A percentile compares a stretch with the other conserved stretches of the same genome.
phyloP scores from a whole-genome alignment of 179 eudicot genomes.

The Camellia oleifera region DNA sequence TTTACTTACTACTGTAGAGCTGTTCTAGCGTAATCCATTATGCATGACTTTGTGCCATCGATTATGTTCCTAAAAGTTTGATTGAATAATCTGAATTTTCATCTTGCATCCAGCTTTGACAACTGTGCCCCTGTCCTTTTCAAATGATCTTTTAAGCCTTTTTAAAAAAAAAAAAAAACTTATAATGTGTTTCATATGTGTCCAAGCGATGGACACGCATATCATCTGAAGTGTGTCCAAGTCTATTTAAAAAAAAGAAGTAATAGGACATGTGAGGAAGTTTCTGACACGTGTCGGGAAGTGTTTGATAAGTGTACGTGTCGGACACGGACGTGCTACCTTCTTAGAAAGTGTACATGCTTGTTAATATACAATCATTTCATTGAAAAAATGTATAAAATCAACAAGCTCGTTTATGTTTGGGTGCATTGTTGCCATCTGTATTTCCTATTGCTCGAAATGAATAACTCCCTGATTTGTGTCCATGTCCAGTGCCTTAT shows the following conservation, averaged over 20 bases:
- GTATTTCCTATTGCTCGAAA: not conserved
- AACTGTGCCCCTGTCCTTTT: not conserved
- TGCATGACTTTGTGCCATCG: not conserved
- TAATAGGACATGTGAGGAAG: no score
- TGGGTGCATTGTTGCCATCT: not conserved
- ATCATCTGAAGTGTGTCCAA: no score
- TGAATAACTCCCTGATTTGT: slow-evolving; percentile 15
- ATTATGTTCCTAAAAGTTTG: not conserved
- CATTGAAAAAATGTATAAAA: no score
- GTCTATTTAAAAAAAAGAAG: no score
- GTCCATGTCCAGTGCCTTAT: slow-evolving; percentile 76
- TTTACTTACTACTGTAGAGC: not conserved
- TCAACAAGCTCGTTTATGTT: not conserved
- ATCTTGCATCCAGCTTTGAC: not conserved
- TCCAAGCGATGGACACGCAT: no score
- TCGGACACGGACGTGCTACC: no score
- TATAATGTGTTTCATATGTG: no score
- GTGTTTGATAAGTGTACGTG: no score
- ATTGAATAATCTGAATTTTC: not conserved
- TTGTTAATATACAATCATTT: no score
- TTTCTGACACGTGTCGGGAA: no score
- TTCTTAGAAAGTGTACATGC: no score
- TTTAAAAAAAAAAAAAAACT: no score
- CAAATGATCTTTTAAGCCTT: not conserved
- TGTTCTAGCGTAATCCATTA: not conserved